phyloP scores from a whole-genome alignment of 345 rosid species.

The Bruguiera parviflora region DNA sequence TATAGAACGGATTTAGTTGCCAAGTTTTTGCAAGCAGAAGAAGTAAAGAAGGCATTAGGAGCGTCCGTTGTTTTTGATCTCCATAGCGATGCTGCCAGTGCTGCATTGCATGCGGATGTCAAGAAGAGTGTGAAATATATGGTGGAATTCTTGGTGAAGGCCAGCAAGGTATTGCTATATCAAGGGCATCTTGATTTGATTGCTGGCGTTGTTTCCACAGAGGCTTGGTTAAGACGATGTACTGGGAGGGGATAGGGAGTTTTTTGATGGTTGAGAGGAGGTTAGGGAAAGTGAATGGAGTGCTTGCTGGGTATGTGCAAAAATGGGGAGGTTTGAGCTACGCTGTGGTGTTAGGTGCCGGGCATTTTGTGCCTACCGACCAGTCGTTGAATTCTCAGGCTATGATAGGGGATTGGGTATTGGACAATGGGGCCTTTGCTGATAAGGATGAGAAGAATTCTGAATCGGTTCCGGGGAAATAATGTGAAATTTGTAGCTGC shows the following conservation, averaged over 20 bases:
- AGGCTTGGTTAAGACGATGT: constrained; percentile 46
- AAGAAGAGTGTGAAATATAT: constrained; percentile 14
- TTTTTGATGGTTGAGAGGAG: constrained; percentile 14
- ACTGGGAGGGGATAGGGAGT: constrained; percentile 5
- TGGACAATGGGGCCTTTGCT: constrained; percentile 45
- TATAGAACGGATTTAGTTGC: constrained; percentile 42
- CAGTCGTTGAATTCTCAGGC: constrained; percentile 30
- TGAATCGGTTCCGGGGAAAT: no score
- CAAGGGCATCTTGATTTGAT: constrained; percentile 58
- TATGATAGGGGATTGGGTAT: constrained; percentile 41
- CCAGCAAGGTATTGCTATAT: constrained; percentile 52
- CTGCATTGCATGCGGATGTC: constrained; percentile 7
- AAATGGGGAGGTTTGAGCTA: constrained; percentile 11
- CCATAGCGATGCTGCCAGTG: not conserved
- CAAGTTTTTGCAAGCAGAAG: constrained; percentile 27
- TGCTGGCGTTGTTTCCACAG: constrained; percentile 61
- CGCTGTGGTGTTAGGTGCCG: constrained; percentile 9
- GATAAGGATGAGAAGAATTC: not conserved
- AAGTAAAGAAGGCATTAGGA: constrained; percentile 3
- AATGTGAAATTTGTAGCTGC: no score
- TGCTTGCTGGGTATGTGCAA: constrained; percentile 14
- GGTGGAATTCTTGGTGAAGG: constrained; percentile 46
- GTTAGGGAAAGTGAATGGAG: constrained; percentile 11
- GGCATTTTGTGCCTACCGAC: constrained; percentile 50
- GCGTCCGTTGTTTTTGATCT: constrained; percentile 3